Percentiles rank a stretch among this genome's conserved stretches.
Conservation (phyloP, 148 eudicot genomes). For the Drosera capensis region DNA sequence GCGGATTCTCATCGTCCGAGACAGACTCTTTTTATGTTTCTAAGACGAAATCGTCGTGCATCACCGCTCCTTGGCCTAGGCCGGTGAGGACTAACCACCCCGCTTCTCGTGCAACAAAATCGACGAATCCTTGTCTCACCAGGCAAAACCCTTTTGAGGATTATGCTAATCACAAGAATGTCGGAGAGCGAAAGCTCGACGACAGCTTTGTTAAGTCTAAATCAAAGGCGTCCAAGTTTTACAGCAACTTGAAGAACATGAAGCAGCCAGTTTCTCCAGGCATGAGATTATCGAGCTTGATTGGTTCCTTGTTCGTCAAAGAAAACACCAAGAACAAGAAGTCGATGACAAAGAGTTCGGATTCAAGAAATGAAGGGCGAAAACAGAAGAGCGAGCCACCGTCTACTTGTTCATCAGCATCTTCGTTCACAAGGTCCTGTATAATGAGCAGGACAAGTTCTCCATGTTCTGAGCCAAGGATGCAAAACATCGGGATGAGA, state of each 20-base stretch:
- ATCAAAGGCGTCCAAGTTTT: slow-evolving; percentile 40
- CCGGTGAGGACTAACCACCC: slow-evolving; percentile 19
- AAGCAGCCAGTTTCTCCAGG: slow-evolving; percentile 87
- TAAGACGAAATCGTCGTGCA: slow-evolving; percentile 16
- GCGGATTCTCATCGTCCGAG: slow-evolving; percentile 40
- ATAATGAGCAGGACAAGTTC: slow-evolving; percentile 25
- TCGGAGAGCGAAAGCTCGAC: neutral
- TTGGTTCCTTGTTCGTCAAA: slow-evolving; percentile 38
- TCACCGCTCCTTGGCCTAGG: slow-evolving; percentile 19
- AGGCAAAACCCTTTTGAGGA: neutral
- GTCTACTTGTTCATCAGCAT: slow-evolving; percentile 44
- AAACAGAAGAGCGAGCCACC: neutral
- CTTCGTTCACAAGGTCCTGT: slow-evolving; percentile 51
- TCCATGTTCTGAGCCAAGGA: slow-evolving; percentile 14
- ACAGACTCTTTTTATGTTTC: slow-evolving; percentile 21
- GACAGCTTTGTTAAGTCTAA: slow-evolving; percentile 20
- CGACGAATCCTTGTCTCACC: neutral
- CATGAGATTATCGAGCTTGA: slow-evolving; percentile 33
- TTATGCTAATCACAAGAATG: neutral
- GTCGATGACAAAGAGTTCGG: neutral
- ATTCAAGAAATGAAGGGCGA: neutral
- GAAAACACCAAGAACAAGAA: slow-evolving; percentile 14
- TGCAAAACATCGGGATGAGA: slow-evolving; percentile 19
- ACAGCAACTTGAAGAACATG: slow-evolving; percentile 48
- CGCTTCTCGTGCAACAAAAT: slow-evolving; percentile 2